Conservation (phyloP, 331 rosid genomes). For the Prunus yedoensis region DNA sequence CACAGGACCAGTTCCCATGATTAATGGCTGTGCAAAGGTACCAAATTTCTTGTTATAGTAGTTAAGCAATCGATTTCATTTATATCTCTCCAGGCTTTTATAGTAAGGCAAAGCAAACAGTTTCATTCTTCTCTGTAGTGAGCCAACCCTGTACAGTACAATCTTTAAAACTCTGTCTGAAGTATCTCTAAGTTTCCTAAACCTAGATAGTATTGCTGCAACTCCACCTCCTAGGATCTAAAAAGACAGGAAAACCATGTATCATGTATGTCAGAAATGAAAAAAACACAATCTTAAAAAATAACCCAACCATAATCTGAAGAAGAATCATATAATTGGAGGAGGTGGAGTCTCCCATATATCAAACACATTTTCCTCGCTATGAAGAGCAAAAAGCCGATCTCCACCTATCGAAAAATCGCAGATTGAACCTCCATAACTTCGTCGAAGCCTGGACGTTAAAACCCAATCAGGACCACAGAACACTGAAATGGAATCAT, state of each 20-base stretch:
- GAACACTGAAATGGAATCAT: conserved; percentile 83
- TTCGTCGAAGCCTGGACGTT: conserved; percentile 77
- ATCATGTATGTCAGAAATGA: conserved; percentile 18
- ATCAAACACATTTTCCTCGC: conserved; percentile 97
- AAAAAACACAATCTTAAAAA: conserved; percentile 14
- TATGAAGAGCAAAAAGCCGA: conserved; percentile 86
- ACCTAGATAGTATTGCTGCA: conserved; percentile 15
- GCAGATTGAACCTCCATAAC: conserved; percentile 87
- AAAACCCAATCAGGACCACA: conserved; percentile 93
- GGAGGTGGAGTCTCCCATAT: conserved; percentile 92
- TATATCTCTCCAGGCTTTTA: background rate
- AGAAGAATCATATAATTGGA: conserved; percentile 46
- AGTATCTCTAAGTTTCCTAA: conserved; percentile 16
- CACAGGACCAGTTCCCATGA: too few relatives aligned
- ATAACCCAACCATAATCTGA: background rate
- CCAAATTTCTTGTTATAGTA: background rate
- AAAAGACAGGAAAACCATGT: conserved; percentile 25
- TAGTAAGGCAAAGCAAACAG: conserved; percentile 19
- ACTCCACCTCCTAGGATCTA: conserved; percentile 15
- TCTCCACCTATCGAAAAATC: conserved; percentile 97
- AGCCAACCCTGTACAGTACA: conserved; percentile 16
- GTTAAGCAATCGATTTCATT: conserved; percentile 29
- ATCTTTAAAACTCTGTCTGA: conserved; percentile 14
- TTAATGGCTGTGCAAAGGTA: background rate
- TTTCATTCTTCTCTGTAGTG: conserved; percentile 20